Base-by-base conservation (phyloP, 1,284 basidiomycete genomes). In the Leccinum fallax region DNA sequence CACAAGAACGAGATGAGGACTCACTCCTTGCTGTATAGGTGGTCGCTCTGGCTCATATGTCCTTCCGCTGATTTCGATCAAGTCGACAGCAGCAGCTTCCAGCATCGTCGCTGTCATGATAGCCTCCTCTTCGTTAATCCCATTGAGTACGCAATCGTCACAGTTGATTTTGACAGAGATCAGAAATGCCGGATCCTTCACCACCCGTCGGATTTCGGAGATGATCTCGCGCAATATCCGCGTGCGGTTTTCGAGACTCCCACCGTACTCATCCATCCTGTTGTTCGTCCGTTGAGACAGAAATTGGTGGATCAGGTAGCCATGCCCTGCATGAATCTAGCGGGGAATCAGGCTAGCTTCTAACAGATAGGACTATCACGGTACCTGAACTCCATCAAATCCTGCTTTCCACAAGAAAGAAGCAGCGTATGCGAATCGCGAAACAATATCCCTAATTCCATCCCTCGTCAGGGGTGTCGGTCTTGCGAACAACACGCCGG, bases 241-340 rank as follows among this genome's bases (percentile, higher is more conserved):
- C 21, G 73, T 63, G 48, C 84, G 77, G 68, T 85, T 85, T 67
- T 79, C 76, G 36, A 83, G 61, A 6, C 72, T 73, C 5, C 84
- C 84, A 5, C 85, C 85, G 67, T 83, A 86, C 28, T 77, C 70
- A 65, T 86, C 85, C 7, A 76, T 81, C 43, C 85, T 79, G 54
- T 77, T 75, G 74, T 86, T 85, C 5, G 72, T 72, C 49, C 65
- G 62, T 2, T 76, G 83, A 34, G 80, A 81, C 24, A 79, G 43
- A 77, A 83, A 63, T 60, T 72, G 71, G 65, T 80, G 76, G 30
- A 80, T 43, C 21, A 80, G 62, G 69, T 80, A 81, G 16, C 81
- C 77, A 61, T 87, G 84, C 5, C 83, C 80, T 36, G 81, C 80
- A 65, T 87, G 72, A 40, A 74, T 62, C 72, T 74, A 16, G 1